Percentiles rank a stretch among this genome's conserved stretches.
Conservation (phyloP, 225 moss, liverwort and hornwort genomes). For the Rhytidiadelphus loreus region DNA sequence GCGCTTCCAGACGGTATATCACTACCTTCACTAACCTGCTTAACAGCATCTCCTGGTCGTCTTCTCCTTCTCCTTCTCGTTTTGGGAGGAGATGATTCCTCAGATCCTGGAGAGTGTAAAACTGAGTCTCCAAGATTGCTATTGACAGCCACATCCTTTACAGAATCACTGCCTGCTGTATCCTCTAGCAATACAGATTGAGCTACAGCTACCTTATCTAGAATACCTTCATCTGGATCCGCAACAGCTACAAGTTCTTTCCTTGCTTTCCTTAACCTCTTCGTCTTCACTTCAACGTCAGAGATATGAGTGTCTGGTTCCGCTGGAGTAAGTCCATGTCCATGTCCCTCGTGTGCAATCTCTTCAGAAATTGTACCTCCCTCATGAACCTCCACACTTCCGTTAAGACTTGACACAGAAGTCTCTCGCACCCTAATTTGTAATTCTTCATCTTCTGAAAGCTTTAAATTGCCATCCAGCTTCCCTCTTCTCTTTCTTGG, state of each 20-base stretch:
- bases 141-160: background rate
- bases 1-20: constrained; percentile 2
- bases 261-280: constrained; percentile 8
- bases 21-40: constrained; percentile 5
- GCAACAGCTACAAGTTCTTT: constrained; percentile 1
- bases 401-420: background rate
- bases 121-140: background rate
- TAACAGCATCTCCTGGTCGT: background rate
- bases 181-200: constrained; percentile 4
- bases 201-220: background rate
- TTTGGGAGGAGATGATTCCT: constrained; percentile 5
- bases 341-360: background rate
- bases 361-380: background rate
- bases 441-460: constrained; percentile 15
- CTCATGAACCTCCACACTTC: background rate
- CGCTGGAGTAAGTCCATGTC: background rate
- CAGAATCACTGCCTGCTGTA: background rate
- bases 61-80: constrained; percentile 16
- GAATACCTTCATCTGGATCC: background rate
- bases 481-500: constrained; percentile 10
- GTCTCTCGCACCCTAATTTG: constrained; percentile 10
- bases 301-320: background rate
- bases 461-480: background rate
- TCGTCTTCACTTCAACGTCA: constrained; percentile 12
- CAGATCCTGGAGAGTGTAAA: background rate